Evolutionary conservation across 2,329 filamentous ascomycete genomes (phyloP), one percentile per base, ranked within the genome.

Genomic region (Monilinia fructigena): DNA sequence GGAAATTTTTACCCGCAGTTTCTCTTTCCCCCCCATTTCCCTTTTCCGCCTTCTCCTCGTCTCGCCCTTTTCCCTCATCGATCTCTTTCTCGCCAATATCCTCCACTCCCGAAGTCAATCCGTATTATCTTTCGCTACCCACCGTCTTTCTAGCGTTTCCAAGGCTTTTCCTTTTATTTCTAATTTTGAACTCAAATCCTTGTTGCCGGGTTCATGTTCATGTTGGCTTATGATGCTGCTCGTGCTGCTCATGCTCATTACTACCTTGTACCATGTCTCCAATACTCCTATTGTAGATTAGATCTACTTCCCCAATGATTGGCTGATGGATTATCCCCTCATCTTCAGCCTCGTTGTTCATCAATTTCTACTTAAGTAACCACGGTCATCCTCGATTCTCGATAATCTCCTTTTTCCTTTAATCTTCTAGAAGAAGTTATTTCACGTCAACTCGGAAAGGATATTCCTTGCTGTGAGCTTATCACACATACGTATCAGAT

Each of bases 281-380:
- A 7, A 35, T 35, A 5, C 1, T 35, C 31, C 31, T 35, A 35
- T 35, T 35, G 31, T 12, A 20, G 35, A 48, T 18, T 20, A 18
- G 48, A 23, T 11, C 59, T 38, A n/a, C 52, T 40, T 45, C 59
- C 52, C 59, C 52, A 28, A 26, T 16, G 59, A 52, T 47, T 53
- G 59, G 47, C 10, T 62, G 31, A 16, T 16, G 59, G 47, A 62
- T n/a, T 53, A 23, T 53, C 47, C 47, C 40, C 48, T 50, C 59
- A 40, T 62, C 31, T 53, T 53, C 59, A 62, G 59, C 59, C 59
- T 62, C 59, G 48, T 53, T 14, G 31, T 52, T 20, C 47, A 53
- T 35, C 20, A 20, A 20, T 40, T 28, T 16, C 31, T 28, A 40
- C 31, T 42, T 28, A 53, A 38, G 45, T 14, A 56, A 26, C 52